Percentiles rank a stretch among this genome's conserved stretches.
Conservation (phyloP, 2,329 filamentous ascomycete genomes). For the Coleophoma eucalyptorum region DNA sequence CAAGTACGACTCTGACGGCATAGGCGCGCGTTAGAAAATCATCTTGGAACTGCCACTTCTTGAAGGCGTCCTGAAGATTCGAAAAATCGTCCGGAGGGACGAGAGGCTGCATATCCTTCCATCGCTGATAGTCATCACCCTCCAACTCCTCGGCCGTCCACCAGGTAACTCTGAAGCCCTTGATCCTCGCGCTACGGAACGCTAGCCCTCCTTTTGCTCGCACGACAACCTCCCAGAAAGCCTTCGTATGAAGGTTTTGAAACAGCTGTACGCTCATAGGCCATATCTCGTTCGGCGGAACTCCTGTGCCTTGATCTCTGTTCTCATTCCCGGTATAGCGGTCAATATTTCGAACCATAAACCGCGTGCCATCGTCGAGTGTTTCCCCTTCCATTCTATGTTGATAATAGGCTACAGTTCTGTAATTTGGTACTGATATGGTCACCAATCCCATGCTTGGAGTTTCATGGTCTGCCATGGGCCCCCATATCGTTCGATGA, state of each 20-base stretch:
- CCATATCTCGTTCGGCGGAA: not conserved
- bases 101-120: not conserved
- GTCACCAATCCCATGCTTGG: not conserved
- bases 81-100: not conserved
- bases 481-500: not conserved
- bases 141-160: not conserved
- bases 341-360: not conserved
- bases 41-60: not conserved
- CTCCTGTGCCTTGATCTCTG: not conserved
- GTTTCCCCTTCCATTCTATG: not conserved
- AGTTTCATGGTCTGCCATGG: not conserved
- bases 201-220: not conserved
- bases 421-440: not conserved
- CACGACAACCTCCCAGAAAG: not conserved
- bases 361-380: not conserved
- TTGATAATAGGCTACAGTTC: not conserved
- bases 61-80: not conserved
- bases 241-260: not conserved
- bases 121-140: not conserved
- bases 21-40: not conserved
- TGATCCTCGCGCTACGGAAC: not conserved
- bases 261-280: not conserved
- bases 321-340: not conserved
- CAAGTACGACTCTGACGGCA: not conserved
- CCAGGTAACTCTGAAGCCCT: not conserved